These are phyloP conservation scores for Termitomyces sp. DNA, from an alignment of 768 basidiomycete species.

Conservation along the genomic window DNA sequence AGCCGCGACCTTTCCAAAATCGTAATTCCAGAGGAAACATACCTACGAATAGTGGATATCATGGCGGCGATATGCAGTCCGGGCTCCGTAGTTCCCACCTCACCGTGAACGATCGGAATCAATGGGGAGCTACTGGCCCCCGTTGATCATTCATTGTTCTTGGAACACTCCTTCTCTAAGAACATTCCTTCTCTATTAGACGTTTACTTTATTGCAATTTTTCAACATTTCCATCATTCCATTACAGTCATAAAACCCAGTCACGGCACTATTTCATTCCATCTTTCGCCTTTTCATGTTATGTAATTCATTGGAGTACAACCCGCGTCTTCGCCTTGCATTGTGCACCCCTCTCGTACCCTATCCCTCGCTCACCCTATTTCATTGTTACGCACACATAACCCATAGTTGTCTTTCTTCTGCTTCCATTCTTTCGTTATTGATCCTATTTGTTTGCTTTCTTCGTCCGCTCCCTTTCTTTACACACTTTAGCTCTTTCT, in stretches of 20 bases:
- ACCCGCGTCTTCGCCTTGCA: slow-evolving; percentile 3
- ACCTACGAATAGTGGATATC: slow-evolving; percentile 16
- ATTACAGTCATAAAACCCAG: slow-evolving; percentile 9
- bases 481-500: not conserved
- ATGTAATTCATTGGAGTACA: slow-evolving; percentile 8
- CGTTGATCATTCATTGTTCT: slow-evolving; percentile 13
- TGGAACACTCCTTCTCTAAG: not conserved
- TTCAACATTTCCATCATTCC: slow-evolving; percentile 2
- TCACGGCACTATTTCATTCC: slow-evolving; percentile 9
- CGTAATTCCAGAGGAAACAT: slow-evolving; percentile 21
- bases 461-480: not conserved
- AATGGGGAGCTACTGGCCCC: slow-evolving; percentile 21
- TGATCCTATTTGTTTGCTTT: not conserved
- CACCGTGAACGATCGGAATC: slow-evolving; percentile 24
- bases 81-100: slow-evolving; percentile 12
- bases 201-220: slow-evolving; percentile 8
- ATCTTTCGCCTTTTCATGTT: slow-evolving; percentile 8
- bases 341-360: slow-evolving; percentile 3
- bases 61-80: slow-evolving; percentile 15
- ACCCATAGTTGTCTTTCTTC: not conserved
- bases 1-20: slow-evolving; percentile 17
- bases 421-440: not conserved
- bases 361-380: slow-evolving; percentile 11
- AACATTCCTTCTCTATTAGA: not conserved
- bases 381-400: not conserved